phyloP scores from a whole-genome alignment of 805 yeast genomes.

The Candida germanica region DNA sequence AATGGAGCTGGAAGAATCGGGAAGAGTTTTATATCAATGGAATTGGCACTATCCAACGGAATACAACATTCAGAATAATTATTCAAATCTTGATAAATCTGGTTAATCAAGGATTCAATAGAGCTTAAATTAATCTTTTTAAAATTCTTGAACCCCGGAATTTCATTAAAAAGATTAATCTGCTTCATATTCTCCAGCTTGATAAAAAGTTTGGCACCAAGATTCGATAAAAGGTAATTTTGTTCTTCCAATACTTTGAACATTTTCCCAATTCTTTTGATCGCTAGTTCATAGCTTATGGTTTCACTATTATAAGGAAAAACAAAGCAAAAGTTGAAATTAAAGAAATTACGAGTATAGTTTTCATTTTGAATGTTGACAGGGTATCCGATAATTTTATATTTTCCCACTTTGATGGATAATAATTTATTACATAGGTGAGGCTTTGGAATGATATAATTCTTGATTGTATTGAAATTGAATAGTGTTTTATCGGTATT shows the following conservation, averaged over 20 bases:
- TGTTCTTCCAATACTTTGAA: conserved; percentile 90
- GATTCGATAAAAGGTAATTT: conserved; percentile 63
- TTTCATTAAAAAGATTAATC: conserved; percentile 12
- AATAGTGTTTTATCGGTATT: conserved; percentile 36
- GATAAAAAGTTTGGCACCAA: conserved; percentile 41
- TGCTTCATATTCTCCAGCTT: conserved; percentile 18
- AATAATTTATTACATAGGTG: conserved; percentile 81
- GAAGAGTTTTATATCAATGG: conserved; percentile 89
- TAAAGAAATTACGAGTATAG: conserved; percentile 89
- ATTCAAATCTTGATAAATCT: conserved; percentile 90
- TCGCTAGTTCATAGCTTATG: conserved; percentile 81
- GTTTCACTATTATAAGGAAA: conserved; percentile 80
- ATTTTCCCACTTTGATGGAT: conserved; percentile 66
- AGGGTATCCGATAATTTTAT: conserved; percentile 82
- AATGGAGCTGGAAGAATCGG: conserved; percentile 86
- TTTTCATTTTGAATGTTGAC: conserved; percentile 70
- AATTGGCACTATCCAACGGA: conserved; percentile 84
- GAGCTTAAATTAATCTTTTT: conserved; percentile 35
- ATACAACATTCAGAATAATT: conserved; percentile 95
- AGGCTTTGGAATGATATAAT: conserved; percentile 92
- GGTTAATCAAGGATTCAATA: conserved; percentile 77
- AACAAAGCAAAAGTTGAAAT: conserved; percentile 89
- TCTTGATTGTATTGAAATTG: conserved; percentile 82
- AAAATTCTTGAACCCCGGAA: conserved; percentile 35
- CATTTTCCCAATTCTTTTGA: conserved; percentile 82